Evolutionary conservation across 192 early-diverging fungal species (phyloP).

Genomic region (Lobosporangium transversale): DNA sequence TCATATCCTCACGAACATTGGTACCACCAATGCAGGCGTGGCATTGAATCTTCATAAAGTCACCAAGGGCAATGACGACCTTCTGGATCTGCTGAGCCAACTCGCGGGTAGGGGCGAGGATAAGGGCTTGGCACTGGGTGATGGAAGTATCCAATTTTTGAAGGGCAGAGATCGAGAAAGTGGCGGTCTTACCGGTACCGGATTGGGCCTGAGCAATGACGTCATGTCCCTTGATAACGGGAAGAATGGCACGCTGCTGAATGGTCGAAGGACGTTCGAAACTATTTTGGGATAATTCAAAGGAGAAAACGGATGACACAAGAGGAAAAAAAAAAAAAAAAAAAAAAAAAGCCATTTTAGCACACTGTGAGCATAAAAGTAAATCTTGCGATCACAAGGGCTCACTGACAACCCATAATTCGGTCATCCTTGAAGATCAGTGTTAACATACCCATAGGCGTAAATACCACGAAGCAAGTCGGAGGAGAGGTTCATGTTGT

Average conservation of each 20-base stretch:
- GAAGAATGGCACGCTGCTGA: slow-evolving; percentile 96
- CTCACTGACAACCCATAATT: too few relatives aligned
- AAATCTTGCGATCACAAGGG: too few relatives aligned
- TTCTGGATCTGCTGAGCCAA: slow-evolving; percentile 98
- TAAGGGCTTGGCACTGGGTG: slow-evolving; percentile 91
- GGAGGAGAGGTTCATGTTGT: slow-evolving; percentile 92
- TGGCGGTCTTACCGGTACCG: slow-evolving; percentile 99
- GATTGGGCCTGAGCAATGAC: slow-evolving; percentile 99
- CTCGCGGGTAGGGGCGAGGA: slow-evolving; percentile 98
- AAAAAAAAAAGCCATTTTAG: too few relatives aligned
- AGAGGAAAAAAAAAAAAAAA: background rate
- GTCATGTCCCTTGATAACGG: slow-evolving; percentile 94
- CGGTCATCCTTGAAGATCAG: too few relatives aligned
- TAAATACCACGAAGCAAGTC: slow-evolving; percentile 97
- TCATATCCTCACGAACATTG: slow-evolving; percentile 90
- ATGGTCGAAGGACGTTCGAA: slow-evolving; percentile 97
- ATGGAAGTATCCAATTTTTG: slow-evolving; percentile 87
- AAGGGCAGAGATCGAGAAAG: slow-evolving; percentile 99
- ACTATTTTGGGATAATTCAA: too few relatives aligned
- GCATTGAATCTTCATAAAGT: slow-evolving; percentile 95
- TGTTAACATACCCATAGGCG: slow-evolving; percentile 88
- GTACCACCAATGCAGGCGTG: slow-evolving; percentile 99
- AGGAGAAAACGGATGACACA: too few relatives aligned
- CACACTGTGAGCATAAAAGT: too few relatives aligned
- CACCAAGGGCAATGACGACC: slow-evolving; percentile 93